Conservation (phyloP, 1,139 yeast genomes). For the Entelexis sorbosivorans region DNA sequence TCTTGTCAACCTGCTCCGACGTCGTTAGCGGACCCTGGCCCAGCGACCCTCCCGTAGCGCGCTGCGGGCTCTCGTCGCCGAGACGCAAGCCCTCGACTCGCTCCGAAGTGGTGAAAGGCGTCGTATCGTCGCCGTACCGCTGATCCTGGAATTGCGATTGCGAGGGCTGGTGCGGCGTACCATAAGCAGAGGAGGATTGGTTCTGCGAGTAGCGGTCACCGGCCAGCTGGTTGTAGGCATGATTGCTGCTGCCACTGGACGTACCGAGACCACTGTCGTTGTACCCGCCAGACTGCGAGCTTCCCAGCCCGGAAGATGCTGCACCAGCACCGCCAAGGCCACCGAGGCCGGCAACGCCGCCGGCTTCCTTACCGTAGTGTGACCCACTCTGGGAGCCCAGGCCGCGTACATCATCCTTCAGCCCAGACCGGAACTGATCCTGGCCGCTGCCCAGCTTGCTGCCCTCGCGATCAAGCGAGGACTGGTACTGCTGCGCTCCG, state of each 20-base stretch:
- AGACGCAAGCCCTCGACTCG: background rate
- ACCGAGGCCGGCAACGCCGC: background rate
- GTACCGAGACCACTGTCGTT: background rate
- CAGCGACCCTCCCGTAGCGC: background rate
- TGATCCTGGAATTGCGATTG: background rate
- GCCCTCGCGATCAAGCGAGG: background rate
- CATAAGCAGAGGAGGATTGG: background rate
- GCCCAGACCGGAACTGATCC: background rate
- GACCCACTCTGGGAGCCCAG: background rate
- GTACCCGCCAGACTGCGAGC: too few relatives aligned
- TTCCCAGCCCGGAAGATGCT: background rate
- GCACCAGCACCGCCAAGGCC: background rate
- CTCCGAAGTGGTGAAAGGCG: background rate
- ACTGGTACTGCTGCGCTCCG: background rate
- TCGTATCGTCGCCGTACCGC: background rate
- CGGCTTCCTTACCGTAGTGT: background rate
- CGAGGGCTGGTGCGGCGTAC: slow-evolving; percentile 5
- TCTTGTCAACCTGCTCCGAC: background rate
- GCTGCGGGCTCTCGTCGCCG: background rate
- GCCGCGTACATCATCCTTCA: background rate
- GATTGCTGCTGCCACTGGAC: background rate
- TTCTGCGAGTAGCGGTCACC: background rate
- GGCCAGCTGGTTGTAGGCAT: background rate
- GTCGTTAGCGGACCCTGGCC: background rate
- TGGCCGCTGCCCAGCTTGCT: background rate